A percentile compares a stretch with the other conserved stretches of the same genome.
Evolutionary conservation across 805 yeast species (phyloP).

Genomic region (Spathaspora boniae): DNA sequence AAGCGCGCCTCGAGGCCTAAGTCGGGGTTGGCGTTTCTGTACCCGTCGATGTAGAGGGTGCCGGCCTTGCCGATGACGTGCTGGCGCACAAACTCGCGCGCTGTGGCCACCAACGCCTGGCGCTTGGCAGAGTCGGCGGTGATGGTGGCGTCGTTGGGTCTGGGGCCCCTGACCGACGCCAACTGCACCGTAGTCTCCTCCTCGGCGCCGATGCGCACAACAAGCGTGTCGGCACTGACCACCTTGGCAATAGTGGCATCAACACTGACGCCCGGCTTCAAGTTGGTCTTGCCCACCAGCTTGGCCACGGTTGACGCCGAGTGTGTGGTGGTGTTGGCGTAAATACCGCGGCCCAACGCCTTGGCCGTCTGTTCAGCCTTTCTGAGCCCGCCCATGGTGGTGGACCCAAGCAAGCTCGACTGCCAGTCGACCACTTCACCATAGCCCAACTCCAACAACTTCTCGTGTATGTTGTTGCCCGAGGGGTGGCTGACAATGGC

Average conservation of each 20-base stretch:
- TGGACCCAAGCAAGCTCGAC: slow-evolving; percentile 61
- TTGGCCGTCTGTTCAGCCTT: slow-evolving; percentile 64
- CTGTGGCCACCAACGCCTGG: slow-evolving; percentile 56
- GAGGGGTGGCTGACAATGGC: slow-evolving; percentile 66
- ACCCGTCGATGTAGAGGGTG: slow-evolving; percentile 57
- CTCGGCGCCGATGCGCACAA: slow-evolving; percentile 47
- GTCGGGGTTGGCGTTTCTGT: slow-evolving; percentile 52
- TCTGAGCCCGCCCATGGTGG: slow-evolving; percentile 58
- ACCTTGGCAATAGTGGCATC: slow-evolving; percentile 57
- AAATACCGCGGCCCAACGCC: slow-evolving; percentile 53
- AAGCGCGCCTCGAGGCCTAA: slow-evolving; percentile 64
- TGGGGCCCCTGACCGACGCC: slow-evolving; percentile 74
- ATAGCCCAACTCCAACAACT: slow-evolving; percentile 63
- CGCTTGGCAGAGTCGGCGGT: slow-evolving; percentile 29
- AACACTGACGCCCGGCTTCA: slow-evolving; percentile 46
- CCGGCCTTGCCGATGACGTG: slow-evolving; percentile 69
- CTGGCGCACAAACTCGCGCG: slow-evolving; percentile 73
- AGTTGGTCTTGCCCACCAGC: slow-evolving; percentile 12
- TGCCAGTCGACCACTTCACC: slow-evolving; percentile 84
- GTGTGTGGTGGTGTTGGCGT: slow-evolving; percentile 39
- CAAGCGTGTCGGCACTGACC: slow-evolving; percentile 65
- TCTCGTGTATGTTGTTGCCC: slow-evolving; percentile 67
- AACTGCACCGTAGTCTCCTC: slow-evolving; percentile 66
- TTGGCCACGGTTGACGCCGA: slow-evolving; percentile 12
- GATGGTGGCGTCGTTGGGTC: slow-evolving; percentile 53